These are phyloP conservation scores for Houttuynia cordata DNA, from an alignment of 164 flowering plant genomes.

Conservation along the genomic window DNA sequence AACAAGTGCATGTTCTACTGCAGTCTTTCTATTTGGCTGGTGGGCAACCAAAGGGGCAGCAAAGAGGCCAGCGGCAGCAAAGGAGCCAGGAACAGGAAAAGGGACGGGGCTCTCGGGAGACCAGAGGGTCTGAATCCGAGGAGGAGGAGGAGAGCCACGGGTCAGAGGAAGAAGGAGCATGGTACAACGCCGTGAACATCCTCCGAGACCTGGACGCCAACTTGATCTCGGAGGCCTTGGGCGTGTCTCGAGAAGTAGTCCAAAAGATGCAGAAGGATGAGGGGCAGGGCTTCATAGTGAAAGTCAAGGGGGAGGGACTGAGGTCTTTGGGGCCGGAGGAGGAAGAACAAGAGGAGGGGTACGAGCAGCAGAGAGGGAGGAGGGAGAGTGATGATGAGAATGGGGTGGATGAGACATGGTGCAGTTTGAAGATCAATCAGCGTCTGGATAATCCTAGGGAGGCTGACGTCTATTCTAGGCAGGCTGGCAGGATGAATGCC, in stretches of 20 bases:
- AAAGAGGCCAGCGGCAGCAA: no score
- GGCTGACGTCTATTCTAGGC: conserved; percentile 16
- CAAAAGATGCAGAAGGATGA: conserved; percentile 16
- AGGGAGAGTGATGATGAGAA: conserved; percentile 2
- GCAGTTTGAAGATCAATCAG: conserved; percentile 24
- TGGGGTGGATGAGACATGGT: conserved; percentile 30
- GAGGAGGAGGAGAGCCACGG: no score
- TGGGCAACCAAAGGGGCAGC: conserved; percentile 4
- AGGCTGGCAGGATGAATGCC: conserved; percentile 23
- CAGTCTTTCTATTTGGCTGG: conserved; percentile 37
- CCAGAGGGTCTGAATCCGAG: neutral
- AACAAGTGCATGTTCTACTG: no score
- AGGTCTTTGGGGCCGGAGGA: conserved; percentile 19
- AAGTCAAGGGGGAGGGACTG: conserved; percentile 9
- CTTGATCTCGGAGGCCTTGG: conserved; percentile 24
- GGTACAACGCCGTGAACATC: conserved; percentile 21
- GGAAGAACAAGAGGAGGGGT: neutral
- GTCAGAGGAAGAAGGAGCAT: neutral
- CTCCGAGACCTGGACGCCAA: conserved; percentile 17
- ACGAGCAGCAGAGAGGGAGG: no score
- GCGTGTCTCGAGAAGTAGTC: conserved; percentile 11
- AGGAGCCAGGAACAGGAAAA: conserved; percentile 1
- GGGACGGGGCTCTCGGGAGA: neutral
- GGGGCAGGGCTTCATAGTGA: conserved; percentile 20
- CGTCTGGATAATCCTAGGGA: conserved; percentile 13